Base-by-base conservation (phyloP, 331 rosid species). In the Ulmus americana region DNA sequence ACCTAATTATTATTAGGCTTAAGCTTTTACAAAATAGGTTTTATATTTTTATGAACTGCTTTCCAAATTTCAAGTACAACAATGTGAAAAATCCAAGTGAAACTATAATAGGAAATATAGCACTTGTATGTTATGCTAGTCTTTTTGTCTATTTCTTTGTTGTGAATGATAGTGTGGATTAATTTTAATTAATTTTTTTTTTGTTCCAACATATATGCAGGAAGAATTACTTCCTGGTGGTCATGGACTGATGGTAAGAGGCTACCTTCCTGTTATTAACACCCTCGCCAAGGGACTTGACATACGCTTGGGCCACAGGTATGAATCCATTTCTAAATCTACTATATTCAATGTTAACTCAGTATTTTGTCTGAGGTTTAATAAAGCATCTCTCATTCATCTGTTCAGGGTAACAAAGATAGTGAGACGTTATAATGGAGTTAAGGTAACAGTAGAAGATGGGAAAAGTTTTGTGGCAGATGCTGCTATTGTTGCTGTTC, bases 211-310 rank as follows among this genome's bases (percentile, higher is more conserved):
- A 41, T 79, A 39, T 43, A 38, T 63, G 42, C 82, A 94, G 99
- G 99, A 94, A 74, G 97, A 74, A 52, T 82, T 94, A 67, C 99
- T 94, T 52, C 99, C 99, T 60, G 99, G 99, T 62, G 99, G 99
- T 64, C 99, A 94, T 70, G 99, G 99, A 59, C 91, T 94, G 42
- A 94, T 94, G 99, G 95, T 90, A 64, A 84, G 99, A 77, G 99
- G 99, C 14, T 94, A 94, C 75, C 79, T 81, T 65, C 99, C 99
- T 52, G 97, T 94, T 66, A 84, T 94, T 62, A 84, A 94, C 81
- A 89, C 97, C 55, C 95, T 94, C 39, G 99, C 97, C 48, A 94
- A 90, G 81, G 99, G 99, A 76, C 82, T 94, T 22, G 97, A 94
- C 67, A 74, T 94, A 65, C 99, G 91, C 46, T 66, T 94, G 59